Base-by-base conservation (phyloP, 352 stramenopile species). In the Phytophthora agathidicida region DNA sequence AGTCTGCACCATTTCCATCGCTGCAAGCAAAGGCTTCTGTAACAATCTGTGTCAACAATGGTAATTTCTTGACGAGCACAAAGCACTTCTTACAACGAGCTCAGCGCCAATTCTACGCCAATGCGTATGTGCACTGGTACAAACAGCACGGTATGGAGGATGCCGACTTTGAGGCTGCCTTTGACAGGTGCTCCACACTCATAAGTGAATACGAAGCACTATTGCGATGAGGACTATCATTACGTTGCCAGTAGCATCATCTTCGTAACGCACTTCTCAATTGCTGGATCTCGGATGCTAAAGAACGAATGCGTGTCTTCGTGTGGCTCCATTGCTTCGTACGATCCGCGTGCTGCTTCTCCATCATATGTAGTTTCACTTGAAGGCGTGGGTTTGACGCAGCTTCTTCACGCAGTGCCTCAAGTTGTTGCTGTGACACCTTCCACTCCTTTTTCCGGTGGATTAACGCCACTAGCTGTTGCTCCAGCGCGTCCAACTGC, bases 61-160 rank as follows among this genome's bases (percentile, higher is more conserved):
- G 78, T 5, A 59, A 75, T 42, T 80, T 75, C n/a, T 45, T 72
- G n/a, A 23, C 41, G 3, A 83, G 65, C 13, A 70, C 70, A 8
- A 61, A 49, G 17, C 65, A 71, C 10, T 79, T 77, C 32, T 57
- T 86, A 20, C 45, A 85, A 31, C 73, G 75, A 28, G 75, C 68
- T n/a, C 73, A 67, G 30, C 56, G 52, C 6, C 78, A 88, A 54
- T 84, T 81, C 23, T 24, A 68, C 2, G 73, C 65, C 0, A 60
- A 62, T 2, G 78, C 78, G 4, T 88, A 88, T 57, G 53, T 73
- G 0, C 78, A 88, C 60, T 88, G 78, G 78, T 88, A 85, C 38
- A 75, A 75, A 45, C 75, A 88, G 37, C 63, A 83, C 37, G 78
- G 78, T 13, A 64, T 88, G 17, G 75, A 88, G 49, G 66, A 86